A percentile compares a stretch with the other conserved stretches of the same genome.
Evolutionary conservation across 495 filamentous ascomycete species (phyloP).

Genomic region (Penicillium malachiteum): DNA sequence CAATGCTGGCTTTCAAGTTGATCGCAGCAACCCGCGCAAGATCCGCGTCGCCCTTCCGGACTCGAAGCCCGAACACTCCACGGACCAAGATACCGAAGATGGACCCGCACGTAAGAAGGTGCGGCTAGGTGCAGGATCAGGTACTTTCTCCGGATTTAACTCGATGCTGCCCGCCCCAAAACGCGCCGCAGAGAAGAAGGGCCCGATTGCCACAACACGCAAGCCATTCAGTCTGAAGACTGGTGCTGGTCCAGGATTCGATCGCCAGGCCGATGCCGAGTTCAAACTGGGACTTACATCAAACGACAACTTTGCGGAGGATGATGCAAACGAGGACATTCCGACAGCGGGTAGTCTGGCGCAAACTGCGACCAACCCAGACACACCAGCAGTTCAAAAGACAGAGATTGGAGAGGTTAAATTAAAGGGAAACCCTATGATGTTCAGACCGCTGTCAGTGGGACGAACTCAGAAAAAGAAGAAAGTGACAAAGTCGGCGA

Average conservation of each 20-base stretch:
- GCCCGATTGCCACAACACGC: slow-evolving; percentile 27
- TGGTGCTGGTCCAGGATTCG: slow-evolving; percentile 74
- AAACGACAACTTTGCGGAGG: not conserved
- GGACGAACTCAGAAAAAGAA: slow-evolving; percentile 69
- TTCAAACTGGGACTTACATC: slow-evolving; percentile 32
- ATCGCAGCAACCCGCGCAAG: slow-evolving; percentile 75
- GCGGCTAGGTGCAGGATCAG: slow-evolving; percentile 47
- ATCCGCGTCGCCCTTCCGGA: slow-evolving; percentile 73
- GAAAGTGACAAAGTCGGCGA: slow-evolving; percentile 32
- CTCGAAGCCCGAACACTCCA: slow-evolving; percentile 41
- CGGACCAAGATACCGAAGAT: slow-evolving; percentile 43
- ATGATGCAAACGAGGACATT: slow-evolving; percentile 15
- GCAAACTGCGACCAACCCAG: slow-evolving; percentile 3
- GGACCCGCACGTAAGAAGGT: slow-evolving; percentile 72
- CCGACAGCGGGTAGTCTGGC: slow-evolving; percentile 21
- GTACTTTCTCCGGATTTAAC: slow-evolving; percentile 75
- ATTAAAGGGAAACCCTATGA: slow-evolving; percentile 71
- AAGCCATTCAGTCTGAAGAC: slow-evolving; percentile 72
- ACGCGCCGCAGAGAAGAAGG: slow-evolving; percentile 42
- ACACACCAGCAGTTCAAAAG: slow-evolving; percentile 14
- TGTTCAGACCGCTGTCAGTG: slow-evolving; percentile 87
- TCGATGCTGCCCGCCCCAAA: slow-evolving; percentile 87
- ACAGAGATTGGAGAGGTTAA: slow-evolving; percentile 56
- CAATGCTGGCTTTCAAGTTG: slow-evolving; percentile 52
- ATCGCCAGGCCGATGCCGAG: slow-evolving; percentile 54